Evolutionary conservation across 2,329 filamentous ascomycete genomes (phyloP).

Genomic region (Trichoderma sp.): DNA sequence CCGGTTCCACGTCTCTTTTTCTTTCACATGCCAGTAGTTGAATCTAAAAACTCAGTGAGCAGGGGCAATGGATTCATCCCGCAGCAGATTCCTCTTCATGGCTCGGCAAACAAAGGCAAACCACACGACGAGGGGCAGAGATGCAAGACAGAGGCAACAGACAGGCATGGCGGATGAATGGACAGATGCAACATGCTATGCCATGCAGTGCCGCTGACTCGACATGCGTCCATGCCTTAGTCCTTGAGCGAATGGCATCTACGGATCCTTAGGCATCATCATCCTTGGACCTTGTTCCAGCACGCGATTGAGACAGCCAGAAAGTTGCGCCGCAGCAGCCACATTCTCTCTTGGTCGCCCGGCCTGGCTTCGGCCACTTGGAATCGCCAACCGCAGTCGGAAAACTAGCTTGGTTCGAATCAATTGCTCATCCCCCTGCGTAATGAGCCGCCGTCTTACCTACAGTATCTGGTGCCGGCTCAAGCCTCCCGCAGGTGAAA

Average conservation of each 20-base stretch:
- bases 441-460: constrained; percentile 10
- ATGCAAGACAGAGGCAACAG: background rate
- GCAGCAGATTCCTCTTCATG: background rate
- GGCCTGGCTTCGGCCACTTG: background rate
- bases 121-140: background rate
- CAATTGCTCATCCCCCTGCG: constrained; percentile 19
- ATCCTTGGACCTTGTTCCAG: background rate
- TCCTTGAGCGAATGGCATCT: background rate
- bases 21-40: background rate
- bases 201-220: constrained; percentile 6
- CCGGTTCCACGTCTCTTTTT: background rate
- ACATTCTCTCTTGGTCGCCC: background rate
- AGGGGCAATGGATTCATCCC: background rate
- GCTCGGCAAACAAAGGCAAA: background rate
- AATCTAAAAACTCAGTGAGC: background rate
- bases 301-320: background rate
- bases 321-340: constrained; percentile 14
- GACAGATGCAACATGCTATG: background rate
- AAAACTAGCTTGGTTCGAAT: background rate
- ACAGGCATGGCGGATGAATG: background rate
- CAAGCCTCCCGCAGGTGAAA: background rate
- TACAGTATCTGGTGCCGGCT: background rate
- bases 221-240: background rate
- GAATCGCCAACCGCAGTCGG: background rate
- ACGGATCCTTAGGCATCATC: constrained; percentile 4